A percentile compares a stretch with the other conserved stretches of the same genome.
Evolutionary conservation across 495 filamentous ascomycete species (phyloP).

Genomic region (Tuber umbilicatum): DNA sequence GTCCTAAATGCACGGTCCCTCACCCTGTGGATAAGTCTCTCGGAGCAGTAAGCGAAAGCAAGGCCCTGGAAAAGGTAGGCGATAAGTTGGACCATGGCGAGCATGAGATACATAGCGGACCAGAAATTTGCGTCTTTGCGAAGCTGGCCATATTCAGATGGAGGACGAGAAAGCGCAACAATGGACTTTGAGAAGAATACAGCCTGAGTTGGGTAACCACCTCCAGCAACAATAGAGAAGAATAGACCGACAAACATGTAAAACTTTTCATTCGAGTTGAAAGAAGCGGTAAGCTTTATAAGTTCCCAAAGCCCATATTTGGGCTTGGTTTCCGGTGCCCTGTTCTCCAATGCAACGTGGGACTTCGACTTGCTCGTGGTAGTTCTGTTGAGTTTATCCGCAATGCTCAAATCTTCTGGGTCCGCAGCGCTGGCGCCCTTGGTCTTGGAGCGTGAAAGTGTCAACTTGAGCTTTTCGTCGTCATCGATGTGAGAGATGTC

Average conservation of each 20-base stretch:
- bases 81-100: constrained; percentile 71
- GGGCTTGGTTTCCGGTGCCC: constrained; percentile 46
- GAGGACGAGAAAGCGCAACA: constrained; percentile 55
- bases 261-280: constrained; percentile 69
- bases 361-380: constrained; percentile 64
- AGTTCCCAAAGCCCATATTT: constrained; percentile 74
- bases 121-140: constrained; percentile 75
- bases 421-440: constrained; percentile 46
- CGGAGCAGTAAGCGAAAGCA: constrained; percentile 76
- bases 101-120: constrained; percentile 88
- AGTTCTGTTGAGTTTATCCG: constrained; percentile 53
- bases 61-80: constrained; percentile 62
- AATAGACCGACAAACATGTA: constrained; percentile 71
- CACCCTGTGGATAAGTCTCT: constrained; percentile 72
- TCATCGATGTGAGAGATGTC: constrained; percentile 49
- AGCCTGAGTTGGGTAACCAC: constrained; percentile 77
- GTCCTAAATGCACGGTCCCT: constrained; percentile 72
- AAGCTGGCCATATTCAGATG: constrained; percentile 48
- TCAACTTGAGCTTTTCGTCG: constrained; percentile 49
- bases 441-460: constrained; percentile 37
- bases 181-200: constrained; percentile 90
- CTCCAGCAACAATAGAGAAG: constrained; percentile 73
- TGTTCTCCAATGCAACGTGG: constrained; percentile 58
- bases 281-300: constrained; percentile 72
- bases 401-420: constrained; percentile 54